These are phyloP conservation scores for Solanum etuberosum DNA, from an alignment of 257 asterid genomes.

Conservation along the genomic window DNA sequence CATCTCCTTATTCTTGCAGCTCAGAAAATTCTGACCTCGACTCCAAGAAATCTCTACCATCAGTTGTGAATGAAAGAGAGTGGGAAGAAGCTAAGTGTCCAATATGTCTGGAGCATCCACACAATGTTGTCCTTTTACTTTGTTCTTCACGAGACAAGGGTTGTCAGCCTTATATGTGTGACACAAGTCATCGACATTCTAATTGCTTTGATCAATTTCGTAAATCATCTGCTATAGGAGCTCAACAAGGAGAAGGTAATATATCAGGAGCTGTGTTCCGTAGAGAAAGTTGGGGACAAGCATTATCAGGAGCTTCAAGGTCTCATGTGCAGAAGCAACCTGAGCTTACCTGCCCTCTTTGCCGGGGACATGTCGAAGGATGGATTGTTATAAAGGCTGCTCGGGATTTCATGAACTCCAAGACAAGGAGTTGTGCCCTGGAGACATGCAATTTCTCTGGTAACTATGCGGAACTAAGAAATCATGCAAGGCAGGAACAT, in stretches of 20 bases:
- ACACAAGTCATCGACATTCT: constrained; percentile 72
- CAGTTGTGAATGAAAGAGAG: constrained; percentile 31
- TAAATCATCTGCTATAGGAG: constrained; percentile 21
- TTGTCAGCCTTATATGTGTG: constrained; percentile 74
- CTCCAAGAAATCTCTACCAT: constrained; percentile 9
- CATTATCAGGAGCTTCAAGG: background rate
- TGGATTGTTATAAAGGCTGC: constrained; percentile 33
- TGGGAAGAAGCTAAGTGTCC: constrained; percentile 76
- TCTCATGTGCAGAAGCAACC: background rate
- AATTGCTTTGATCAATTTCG: constrained; percentile 52
- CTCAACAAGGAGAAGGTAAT: background rate
- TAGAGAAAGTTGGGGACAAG: background rate
- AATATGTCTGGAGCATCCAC: constrained; percentile 66
- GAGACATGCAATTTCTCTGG: constrained; percentile 56
- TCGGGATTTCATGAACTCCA: constrained; percentile 39
- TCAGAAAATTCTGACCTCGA: constrained; percentile 18
- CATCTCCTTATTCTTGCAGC: constrained; percentile 48
- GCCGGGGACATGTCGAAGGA: constrained; percentile 48
- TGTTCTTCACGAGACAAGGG: constrained; percentile 61
- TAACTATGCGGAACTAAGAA: constrained; percentile 44
- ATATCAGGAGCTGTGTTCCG: background rate
- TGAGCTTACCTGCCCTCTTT: constrained; percentile 51
- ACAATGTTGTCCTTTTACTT: constrained; percentile 42
- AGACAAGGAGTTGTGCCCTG: constrained; percentile 44
- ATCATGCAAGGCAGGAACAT: constrained; percentile 66